A percentile compares a stretch with the other conserved stretches of the same genome.
Conservation (phyloP, 1,284 basidiomycete genomes). For the Heterobasidion occidentale region DNA sequence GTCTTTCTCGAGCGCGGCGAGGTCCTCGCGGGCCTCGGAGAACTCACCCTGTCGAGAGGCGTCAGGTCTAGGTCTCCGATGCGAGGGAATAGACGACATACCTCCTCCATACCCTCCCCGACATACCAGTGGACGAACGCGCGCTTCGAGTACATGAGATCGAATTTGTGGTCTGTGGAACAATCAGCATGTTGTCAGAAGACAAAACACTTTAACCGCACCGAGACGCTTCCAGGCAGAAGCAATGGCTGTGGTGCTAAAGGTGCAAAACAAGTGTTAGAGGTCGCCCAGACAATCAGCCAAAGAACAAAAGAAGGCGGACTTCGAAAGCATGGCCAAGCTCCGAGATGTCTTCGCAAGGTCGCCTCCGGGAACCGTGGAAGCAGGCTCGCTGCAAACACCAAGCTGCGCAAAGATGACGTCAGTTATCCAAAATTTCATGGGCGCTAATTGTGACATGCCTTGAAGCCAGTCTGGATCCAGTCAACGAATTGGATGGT, state of each 20-base stretch:
- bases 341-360: conserved; percentile 92
- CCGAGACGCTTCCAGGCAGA: conserved; percentile 90
- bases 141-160: conserved; percentile 90
- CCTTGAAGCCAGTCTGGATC: conserved; percentile 97
- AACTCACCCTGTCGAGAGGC: conserved; percentile 65
- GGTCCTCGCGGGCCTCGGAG: conserved; percentile 94
- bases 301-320: conserved; percentile 12
- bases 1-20: conserved; percentile 95
- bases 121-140: conserved; percentile 94
- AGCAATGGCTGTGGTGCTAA: conserved; percentile 88
- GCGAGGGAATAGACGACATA: not conserved
- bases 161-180: conserved; percentile 83
- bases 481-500: conserved; percentile 98
- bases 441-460: conserved; percentile 33
- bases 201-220: no score
- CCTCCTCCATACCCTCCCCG: conserved; percentile 97
- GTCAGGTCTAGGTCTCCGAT: not conserved
- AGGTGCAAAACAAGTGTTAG: conserved; percentile 5
- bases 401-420: conserved; percentile 50
- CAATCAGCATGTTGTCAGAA: no score
- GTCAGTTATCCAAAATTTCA: not conserved
- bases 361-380: conserved; percentile 88
- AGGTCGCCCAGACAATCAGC: not conserved
- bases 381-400: conserved; percentile 94
- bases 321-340: conserved; percentile 95